Evolutionary conservation across 2,329 filamentous ascomycete genomes (phyloP).

Genomic region (Hymenoscyphus fructigenus): DNA sequence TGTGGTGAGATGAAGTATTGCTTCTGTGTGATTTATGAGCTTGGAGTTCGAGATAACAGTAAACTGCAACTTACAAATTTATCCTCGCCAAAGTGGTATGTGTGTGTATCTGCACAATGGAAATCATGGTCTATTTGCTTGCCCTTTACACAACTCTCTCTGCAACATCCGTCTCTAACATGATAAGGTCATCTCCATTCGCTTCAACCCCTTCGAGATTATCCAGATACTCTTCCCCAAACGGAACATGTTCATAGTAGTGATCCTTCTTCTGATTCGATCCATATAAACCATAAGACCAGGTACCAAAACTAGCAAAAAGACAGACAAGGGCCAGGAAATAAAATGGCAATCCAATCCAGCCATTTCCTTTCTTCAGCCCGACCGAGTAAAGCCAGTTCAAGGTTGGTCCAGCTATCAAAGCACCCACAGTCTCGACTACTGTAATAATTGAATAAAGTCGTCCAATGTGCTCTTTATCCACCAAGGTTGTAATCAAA

Average conservation of each 20-base stretch:
- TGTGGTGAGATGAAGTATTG: not conserved
- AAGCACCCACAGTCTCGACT: conserved; percentile 28
- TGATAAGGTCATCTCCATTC: conserved; percentile 3
- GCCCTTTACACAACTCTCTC: not conserved
- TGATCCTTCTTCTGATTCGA: conserved; percentile 3
- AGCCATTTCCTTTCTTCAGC: conserved; percentile 27
- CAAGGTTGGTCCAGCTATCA: conserved; percentile 28
- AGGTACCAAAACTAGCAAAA: conserved; percentile 21
- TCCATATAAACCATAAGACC: conserved; percentile 21
- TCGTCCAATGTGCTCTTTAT: conserved; percentile 29
- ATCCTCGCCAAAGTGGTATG: not conserved
- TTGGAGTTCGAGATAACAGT: not conserved
- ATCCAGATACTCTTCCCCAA: conserved; percentile 17
- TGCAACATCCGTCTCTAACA: not conserved
- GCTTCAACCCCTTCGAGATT: conserved; percentile 5
- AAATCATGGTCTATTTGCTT: not conserved
- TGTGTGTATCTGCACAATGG: not conserved
- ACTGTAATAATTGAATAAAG: conserved; percentile 32
- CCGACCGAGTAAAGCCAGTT: conserved; percentile 30
- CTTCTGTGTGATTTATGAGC: not conserved
- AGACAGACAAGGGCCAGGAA: conserved; percentile 19
- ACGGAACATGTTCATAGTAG: conserved; percentile 7
- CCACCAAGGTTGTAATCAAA: conserved; percentile 30
- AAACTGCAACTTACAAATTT: not conserved
- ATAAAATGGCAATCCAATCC: conserved; percentile 33